Base-by-base conservation (phyloP, 352 stramenopile genomes). In the Pythium grandisporangium region DNA sequence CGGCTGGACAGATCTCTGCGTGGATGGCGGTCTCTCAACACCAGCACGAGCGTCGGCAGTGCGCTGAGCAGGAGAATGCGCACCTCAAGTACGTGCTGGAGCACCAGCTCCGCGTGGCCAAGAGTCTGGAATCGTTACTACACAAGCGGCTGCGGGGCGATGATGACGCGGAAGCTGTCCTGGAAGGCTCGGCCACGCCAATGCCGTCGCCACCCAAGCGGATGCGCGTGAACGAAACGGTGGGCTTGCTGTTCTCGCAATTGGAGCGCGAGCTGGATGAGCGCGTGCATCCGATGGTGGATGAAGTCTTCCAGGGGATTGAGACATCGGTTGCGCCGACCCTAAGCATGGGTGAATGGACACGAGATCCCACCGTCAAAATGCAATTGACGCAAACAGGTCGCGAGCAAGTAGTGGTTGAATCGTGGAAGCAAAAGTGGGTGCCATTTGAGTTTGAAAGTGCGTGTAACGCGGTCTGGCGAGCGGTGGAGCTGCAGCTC, bases 11-110 rank as follows among this genome's bases (percentile, higher is more conserved):
- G 14, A 26, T 51, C 17, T 42, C 52, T 12, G 58, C 78, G 37
- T 83, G 70, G 70, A 53, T 65, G n/a, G 56, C 61, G 5, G 66
- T 80, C 16, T 66, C 70, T n/a, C 51, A 70, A 22, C 56, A 67
- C 10, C 70, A 83, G 37, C 55, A 58, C 5, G 46, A 59, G 30
- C 50, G 53, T 13, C 56, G 56, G 8, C 38, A 61, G 8, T 49
- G 47, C n/a, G 48, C 66, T 26, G 62, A 83, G 38, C 36, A 32
- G 6, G 70, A 83, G 48, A 77, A 78, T 16, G 44, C 43, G 24
- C 58, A 67, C 11, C 42, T 84, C 2, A 63, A 63, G 17, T 38
- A 24, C 7, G 51, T 63, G 34, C 52, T 83, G 11, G 47, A 80
- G 27, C 55, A 50, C 6, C 70, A 83, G 47, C 70, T 77, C 48